Conservation (phyloP, 768 basidiomycete genomes). For the Amanita phalloides region DNA sequence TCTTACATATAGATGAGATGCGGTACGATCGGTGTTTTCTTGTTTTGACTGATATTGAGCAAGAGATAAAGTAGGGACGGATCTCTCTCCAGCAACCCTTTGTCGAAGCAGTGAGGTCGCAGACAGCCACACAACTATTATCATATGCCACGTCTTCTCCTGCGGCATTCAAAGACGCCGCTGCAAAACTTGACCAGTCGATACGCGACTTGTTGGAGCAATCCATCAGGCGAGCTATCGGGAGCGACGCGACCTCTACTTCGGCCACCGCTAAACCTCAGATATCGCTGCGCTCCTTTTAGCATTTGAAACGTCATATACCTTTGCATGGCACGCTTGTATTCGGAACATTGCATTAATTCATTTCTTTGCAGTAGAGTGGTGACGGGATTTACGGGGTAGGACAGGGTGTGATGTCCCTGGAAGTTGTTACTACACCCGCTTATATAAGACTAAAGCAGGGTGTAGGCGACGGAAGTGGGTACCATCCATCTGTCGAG, state of each 20-base stretch:
- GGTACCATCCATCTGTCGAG: no score
- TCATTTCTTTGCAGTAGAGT: no score
- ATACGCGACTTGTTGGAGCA: constrained; percentile 59
- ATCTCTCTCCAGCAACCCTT: constrained; percentile 27
- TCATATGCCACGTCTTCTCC: constrained; percentile 64
- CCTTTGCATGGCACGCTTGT: no score
- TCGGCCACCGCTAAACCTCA: constrained; percentile 49
- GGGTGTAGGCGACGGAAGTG: no score
- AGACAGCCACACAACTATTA: constrained; percentile 59
- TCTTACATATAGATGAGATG: constrained; percentile 87
- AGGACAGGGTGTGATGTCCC: no score
- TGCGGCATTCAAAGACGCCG: constrained; percentile 76
- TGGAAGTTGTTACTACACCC: no score
- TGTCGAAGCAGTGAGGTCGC: constrained; percentile 36
- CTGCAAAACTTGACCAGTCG: constrained; percentile 47
- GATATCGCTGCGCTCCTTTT: constrained; percentile 70
- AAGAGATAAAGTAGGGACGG: constrained; percentile 31
- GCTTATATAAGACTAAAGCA: no score
- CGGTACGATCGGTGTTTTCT: constrained; percentile 37
- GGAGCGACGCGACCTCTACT: constrained; percentile 24
- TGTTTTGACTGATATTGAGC: neutral
- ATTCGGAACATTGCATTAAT: no score
- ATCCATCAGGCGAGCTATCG: constrained; percentile 68
- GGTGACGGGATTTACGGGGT: no score
- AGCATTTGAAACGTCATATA: constrained; percentile 8